These are phyloP conservation scores for Bipolaris victoriae DNA, from an alignment of 2,329 filamentous ascomycete species.

Conservation along the genomic window DNA sequence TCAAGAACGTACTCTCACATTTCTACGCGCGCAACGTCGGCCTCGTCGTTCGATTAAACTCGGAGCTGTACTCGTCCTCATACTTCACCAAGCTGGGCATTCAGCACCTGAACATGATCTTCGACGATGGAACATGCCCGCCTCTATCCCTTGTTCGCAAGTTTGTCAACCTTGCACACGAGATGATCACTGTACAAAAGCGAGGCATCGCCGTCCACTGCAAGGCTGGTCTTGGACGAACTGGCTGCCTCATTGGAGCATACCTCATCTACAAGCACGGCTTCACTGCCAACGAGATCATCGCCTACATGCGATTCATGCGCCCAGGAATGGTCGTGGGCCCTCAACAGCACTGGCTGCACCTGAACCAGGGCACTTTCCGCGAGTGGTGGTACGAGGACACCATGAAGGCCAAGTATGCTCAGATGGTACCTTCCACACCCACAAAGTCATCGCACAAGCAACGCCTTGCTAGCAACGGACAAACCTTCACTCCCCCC, in stretches of 20 bases:
- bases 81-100: constrained; percentile 97
- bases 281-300: constrained; percentile 96
- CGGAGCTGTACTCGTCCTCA: constrained; percentile 92
- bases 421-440: constrained; percentile 64
- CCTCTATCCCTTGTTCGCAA: constrained; percentile 86
- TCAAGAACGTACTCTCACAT: constrained; percentile 94
- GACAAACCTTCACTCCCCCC: constrained; percentile 81
- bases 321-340: constrained; percentile 98
- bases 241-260: constrained; percentile 93
- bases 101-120: constrained; percentile 98
- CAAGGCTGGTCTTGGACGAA: constrained; percentile 94
- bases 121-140: constrained; percentile 96
- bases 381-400: constrained; percentile 95
- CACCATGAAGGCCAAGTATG: constrained; percentile 79
- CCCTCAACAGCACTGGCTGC: constrained; percentile 97
- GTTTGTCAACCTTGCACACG: constrained; percentile 93
- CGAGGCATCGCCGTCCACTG: constrained; percentile 97
- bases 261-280: constrained; percentile 97
- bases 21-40: constrained; percentile 89
- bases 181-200: constrained; percentile 89
- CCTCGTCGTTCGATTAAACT: constrained; percentile 93
- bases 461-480: constrained; percentile 63
- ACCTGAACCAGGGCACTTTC: constrained; percentile 95
- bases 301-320: constrained; percentile 99
- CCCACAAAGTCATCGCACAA: constrained; percentile 61